phyloP scores from a whole-genome alignment of 2,329 filamentous ascomycete species.

The Stachybotrys chlorohalonatus region DNA sequence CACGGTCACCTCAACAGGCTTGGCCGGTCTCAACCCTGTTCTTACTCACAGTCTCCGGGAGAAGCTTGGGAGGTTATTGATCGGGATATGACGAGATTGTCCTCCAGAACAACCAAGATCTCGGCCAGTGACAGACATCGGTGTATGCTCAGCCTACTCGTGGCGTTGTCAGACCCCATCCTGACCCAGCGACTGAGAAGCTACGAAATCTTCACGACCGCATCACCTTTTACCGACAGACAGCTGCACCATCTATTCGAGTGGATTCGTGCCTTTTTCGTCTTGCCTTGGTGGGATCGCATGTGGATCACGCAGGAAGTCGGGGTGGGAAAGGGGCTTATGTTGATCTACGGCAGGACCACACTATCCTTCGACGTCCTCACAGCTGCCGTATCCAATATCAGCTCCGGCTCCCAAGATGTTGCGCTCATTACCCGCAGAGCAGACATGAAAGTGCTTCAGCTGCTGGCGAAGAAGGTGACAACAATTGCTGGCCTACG shows the following conservation, averaged over 20 bases:
- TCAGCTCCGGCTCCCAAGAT: neutral
- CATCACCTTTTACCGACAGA: neutral
- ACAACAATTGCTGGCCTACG: conserved; percentile 6
- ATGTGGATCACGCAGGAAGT: conserved; percentile 13
- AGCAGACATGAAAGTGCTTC: conserved; percentile 8
- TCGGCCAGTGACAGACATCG: conserved; percentile 5
- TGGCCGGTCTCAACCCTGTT: conserved; percentile 2
- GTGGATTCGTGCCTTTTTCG: conserved; percentile 8
- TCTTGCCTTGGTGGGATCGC: conserved; percentile 12
- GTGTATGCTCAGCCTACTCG: conserved; percentile 6
- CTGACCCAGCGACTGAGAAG: conserved; percentile 1
- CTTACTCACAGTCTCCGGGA: conserved; percentile 3
- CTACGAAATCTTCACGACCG: conserved; percentile 4
- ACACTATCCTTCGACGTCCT: conserved; percentile 6
- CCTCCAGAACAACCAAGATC: neutral
- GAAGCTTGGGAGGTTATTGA: neutral
- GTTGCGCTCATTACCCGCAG: neutral
- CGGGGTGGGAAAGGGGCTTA: conserved; percentile 7
- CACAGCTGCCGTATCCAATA: neutral
- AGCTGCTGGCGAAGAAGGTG: conserved; percentile 6
- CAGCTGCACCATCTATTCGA: conserved; percentile 9
- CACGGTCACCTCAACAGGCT: conserved; percentile 3
- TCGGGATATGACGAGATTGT: neutral
- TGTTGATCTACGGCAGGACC: conserved; percentile 6
- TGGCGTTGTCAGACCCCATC: conserved; percentile 2